Evolutionary conservation across 768 basidiomycete genomes (phyloP), one percentile per base, ranked within the genome.

Genomic region (Rhodotorula sphaerocarpa): DNA sequence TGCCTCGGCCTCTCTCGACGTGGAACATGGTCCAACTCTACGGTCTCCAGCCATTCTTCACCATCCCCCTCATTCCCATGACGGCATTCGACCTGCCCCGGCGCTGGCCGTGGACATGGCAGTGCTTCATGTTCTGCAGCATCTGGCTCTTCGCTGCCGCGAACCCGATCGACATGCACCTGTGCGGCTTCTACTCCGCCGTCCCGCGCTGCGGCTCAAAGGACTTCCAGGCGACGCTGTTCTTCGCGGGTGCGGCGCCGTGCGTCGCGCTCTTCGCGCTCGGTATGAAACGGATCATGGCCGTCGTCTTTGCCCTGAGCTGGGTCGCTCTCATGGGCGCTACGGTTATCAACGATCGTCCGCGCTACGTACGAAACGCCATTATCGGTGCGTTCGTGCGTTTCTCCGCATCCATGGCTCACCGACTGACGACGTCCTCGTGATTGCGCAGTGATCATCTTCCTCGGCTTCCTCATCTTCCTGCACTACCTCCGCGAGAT

Each of bases 391-490:
- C 57, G 79, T 77, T 14, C 34, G 4, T 18, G 3, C 12, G 6
- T n/a, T n/a, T n/a, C n/a, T n/a, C n/a, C n/a, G n/a, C n/a, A n/a
- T n/a, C n/a, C n/a, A n/a, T n/a, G n/a, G n/a, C n/a, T n/a, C n/a
- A n/a, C n/a, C n/a, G n/a, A n/a, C n/a, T n/a, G n/a, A n/a, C n/a
- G n/a, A n/a, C n/a, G n/a, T n/a, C n/a, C n/a, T n/a, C n/a, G n/a
- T n/a, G n/a, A n/a, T n/a, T n/a, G n/a, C 36, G 27, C 47, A 57
- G 86, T 87, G 70, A 74, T 85, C 55, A 71, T 87, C n/a, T 92
- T 86, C 74, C 86, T 90, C 64, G 79, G 77, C 6, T 90, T 92
- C 75, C 76, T 93, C 63, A 81, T 91, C 25, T 88, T 86, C 72
- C 81, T 79, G 62, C 77, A 78, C 43, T 81, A 80, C 72, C 75